Conservation (phyloP, 345 rosid species). For the Hevea brasiliensis region DNA sequence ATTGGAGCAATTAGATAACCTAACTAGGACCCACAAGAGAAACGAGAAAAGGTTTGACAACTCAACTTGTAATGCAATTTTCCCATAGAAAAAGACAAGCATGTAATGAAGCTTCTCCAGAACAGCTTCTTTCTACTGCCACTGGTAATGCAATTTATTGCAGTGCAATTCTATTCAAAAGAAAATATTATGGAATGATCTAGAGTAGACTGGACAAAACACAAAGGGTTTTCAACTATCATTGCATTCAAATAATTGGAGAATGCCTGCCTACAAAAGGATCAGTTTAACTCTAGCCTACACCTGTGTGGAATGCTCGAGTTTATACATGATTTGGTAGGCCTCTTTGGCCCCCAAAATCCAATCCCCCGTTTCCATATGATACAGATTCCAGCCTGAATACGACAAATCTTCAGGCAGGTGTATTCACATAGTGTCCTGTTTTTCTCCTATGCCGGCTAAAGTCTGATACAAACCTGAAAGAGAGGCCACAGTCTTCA, state of each 20-base stretch:
- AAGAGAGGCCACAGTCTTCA: constrained; percentile 74
- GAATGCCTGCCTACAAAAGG: constrained; percentile 32
- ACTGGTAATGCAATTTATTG: not conserved
- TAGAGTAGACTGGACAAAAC: not conserved
- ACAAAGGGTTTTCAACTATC: constrained; percentile 13
- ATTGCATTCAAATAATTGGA: constrained; percentile 31
- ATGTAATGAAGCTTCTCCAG: not conserved
- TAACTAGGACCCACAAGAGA: too few species aligned
- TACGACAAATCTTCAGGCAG: constrained; percentile 26
- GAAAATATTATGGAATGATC: not conserved
- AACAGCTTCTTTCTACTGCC: not conserved
- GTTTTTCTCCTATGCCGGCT: constrained; percentile 95
- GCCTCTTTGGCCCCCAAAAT: constrained; percentile 21
- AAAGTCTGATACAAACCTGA: constrained; percentile 92
- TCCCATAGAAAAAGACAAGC: not conserved
- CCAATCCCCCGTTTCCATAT: constrained; percentile 17
- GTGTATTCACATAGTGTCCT: constrained; percentile 59
- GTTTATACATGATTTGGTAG: constrained; percentile 24
- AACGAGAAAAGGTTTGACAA: too few species aligned
- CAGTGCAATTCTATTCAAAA: not conserved
- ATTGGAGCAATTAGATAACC: too few species aligned
- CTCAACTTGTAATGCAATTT: too few species aligned
- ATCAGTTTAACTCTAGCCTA: constrained; percentile 30
- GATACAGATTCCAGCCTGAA: constrained; percentile 17
- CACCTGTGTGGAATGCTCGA: constrained; percentile 13